Evolutionary conservation across 2,329 filamentous ascomycete genomes (phyloP).

Genomic region (Gyromitra esculenta): DNA sequence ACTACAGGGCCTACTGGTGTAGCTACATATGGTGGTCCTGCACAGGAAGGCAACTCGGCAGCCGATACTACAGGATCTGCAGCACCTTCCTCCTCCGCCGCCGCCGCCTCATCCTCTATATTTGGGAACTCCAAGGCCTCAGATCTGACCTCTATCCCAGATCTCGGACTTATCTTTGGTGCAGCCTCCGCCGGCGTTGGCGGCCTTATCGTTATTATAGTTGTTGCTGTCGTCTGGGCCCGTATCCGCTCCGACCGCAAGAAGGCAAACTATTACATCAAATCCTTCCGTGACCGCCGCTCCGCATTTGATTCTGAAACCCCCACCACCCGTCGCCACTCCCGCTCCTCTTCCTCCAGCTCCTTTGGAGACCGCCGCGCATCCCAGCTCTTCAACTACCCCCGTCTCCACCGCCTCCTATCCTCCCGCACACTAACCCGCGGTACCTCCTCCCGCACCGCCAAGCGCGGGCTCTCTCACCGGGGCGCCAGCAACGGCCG

Average conservation of each 20-base stretch:
- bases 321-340: conserved; percentile 40
- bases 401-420: conserved; percentile 42
- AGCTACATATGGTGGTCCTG: not conserved
- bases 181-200: conserved; percentile 50
- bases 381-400: conserved; percentile 47
- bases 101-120: conserved; percentile 12
- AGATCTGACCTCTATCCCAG: conserved; percentile 26
- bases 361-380: conserved; percentile 49
- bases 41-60: not conserved
- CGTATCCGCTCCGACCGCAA: conserved; percentile 50
- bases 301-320: conserved; percentile 47
- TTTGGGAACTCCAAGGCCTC: not conserved
- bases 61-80: not conserved
- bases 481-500: conserved; percentile 35
- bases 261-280: conserved; percentile 48
- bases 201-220: conserved; percentile 42
- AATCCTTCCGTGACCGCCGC: conserved; percentile 49
- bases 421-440: conserved; percentile 40
- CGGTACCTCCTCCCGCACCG: conserved; percentile 29
- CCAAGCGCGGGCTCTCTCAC: conserved; percentile 27
- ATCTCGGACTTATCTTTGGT: conserved; percentile 48
- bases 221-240: conserved; percentile 52
- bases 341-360: conserved; percentile 37
- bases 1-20: conserved; percentile 21
- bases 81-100: not conserved